Conservation (phyloP, 2,329 filamentous ascomycete species). For the Sordariomycetes sp. region DNA sequence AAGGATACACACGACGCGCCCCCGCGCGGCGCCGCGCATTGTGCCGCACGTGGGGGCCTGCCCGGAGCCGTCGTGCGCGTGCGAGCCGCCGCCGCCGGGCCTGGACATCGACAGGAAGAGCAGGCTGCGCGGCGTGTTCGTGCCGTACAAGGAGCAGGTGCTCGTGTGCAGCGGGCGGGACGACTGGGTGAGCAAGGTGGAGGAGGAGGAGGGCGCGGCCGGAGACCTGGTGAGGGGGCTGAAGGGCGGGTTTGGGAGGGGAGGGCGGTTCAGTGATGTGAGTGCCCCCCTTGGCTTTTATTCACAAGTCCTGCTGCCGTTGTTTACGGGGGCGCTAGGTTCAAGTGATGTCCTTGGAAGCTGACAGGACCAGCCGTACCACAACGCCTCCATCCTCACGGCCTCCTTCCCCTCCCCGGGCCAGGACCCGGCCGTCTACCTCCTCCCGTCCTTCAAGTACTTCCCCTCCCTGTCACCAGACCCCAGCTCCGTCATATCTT, state of each 20-base stretch:
- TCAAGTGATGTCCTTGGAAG: background rate
- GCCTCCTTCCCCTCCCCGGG: constrained; percentile 53
- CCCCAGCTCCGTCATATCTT: constrained; percentile 40
- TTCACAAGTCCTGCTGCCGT: background rate
- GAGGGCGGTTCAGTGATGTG: constrained; percentile 58
- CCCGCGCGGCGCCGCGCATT: background rate
- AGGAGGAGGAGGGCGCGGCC: constrained; percentile 58
- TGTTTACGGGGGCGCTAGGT: background rate
- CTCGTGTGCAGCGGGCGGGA: constrained; percentile 69
- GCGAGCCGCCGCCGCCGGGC: constrained; percentile 53
- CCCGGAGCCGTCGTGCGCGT: constrained; percentile 66
- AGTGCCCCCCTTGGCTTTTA: constrained; percentile 15
- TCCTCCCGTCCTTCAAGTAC: constrained; percentile 78
- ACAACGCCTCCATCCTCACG: constrained; percentile 68
- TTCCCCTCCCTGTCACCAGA: constrained; percentile 59
- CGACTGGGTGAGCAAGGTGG: constrained; percentile 78
- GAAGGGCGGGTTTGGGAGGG: constrained; percentile 57
- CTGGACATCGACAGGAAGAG: constrained; percentile 65
- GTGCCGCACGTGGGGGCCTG: constrained; percentile 42
- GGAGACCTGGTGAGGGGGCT: constrained; percentile 58
- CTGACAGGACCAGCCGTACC: constrained; percentile 54
- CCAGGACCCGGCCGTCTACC: constrained; percentile 55
- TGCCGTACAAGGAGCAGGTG: constrained; percentile 70
- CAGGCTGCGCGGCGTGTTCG: constrained; percentile 65
- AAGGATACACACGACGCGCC: background rate